Conservation (phyloP, 2,329 filamentous ascomycete genomes). For the Pseudocercospora crystallina region DNA sequence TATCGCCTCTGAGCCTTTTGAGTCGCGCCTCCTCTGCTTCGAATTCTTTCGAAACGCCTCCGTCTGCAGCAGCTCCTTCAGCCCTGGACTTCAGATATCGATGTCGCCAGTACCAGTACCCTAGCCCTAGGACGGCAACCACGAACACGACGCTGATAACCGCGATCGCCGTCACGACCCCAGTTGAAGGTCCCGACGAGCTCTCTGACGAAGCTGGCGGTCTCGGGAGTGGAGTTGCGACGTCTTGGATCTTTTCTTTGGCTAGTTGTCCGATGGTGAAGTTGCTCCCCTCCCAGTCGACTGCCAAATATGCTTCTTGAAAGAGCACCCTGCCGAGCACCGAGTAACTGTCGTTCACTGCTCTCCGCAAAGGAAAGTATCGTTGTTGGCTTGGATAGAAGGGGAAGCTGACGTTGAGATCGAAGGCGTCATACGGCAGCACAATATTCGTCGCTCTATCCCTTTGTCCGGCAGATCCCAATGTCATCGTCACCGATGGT, state of each 20-base stretch:
- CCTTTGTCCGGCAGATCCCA: conserved; percentile 8
- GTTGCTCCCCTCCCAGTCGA: conserved; percentile 27
- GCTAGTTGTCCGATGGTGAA: conserved; percentile 28
- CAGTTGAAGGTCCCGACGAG: background rate
- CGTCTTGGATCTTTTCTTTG: background rate
- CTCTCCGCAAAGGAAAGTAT: conserved; percentile 29
- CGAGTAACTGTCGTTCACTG: conserved; percentile 27
- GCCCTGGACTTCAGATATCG: background rate
- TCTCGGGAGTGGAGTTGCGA: conserved; percentile 10
- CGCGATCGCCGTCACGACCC: background rate
- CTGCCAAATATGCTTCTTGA: conserved; percentile 32
- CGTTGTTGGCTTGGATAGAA: conserved; percentile 30
- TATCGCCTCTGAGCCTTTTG: background rate
- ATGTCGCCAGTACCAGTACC: background rate
- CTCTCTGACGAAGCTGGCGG: conserved; percentile 7
- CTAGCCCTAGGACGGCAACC: background rate
- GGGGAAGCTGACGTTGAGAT: conserved; percentile 31
- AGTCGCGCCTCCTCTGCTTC: background rate
- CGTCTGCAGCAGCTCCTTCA: background rate
- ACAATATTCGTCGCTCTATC: conserved; percentile 24
- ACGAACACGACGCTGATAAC: conserved; percentile 1
- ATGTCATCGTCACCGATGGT: conserved; percentile 40
- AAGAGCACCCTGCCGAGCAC: conserved; percentile 29
- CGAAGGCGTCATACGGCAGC: conserved; percentile 43
- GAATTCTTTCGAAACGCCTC: background rate